Evolutionary conservation across 2,329 filamentous ascomycete genomes (phyloP), one percentile per base, ranked within the genome.

Genomic region (Beauveria australis): DNA sequence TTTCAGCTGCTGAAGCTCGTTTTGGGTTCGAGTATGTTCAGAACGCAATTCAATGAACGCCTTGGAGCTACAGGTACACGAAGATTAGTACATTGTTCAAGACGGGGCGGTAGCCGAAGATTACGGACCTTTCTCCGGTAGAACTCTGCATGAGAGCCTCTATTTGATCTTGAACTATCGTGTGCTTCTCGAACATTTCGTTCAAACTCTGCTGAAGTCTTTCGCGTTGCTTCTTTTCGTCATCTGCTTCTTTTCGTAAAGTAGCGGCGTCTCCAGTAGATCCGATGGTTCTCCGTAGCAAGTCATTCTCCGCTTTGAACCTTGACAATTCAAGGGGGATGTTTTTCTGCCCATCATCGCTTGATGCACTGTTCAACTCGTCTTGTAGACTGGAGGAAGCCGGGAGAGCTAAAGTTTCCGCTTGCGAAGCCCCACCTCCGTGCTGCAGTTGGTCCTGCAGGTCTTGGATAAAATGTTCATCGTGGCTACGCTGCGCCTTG

Each of bases 241-340:
- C 77, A 53, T 87, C 83, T 33, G 86, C 73, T 63, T 87, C 82
- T 58, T 76, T 75, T 33, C 82, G 78, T 51, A 87, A 73, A 48
- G 78, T 73, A 48, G 79, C 78, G 60, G 79, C 81, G 65, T 85
- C 82, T 1, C 81, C 79, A 8, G 78, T 78, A 8, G 79, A 79
- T 10, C 78, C 78, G 56, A 83, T 75, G 54, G 78, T 83, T 63
- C 77, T 81, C 62, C 80, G 80, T 14, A 87, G 73, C 8, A 87
- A 70, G 41, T 80, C 78, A 65, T 85, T 86, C 70, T 88, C 85
- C 6, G 84, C 81, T 67, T 81, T 83, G 53, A 88, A 73, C 40
- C 84, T 79, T 33, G 82, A 82, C 24, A 85, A 69, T 67, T 85
- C 81, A 19, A 84, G 70, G 12, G 77, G 75, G 53, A 81, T 72